phyloP scores from a whole-genome alignment of 179 eudicot genomes.

The Drosera spatulata region DNA sequence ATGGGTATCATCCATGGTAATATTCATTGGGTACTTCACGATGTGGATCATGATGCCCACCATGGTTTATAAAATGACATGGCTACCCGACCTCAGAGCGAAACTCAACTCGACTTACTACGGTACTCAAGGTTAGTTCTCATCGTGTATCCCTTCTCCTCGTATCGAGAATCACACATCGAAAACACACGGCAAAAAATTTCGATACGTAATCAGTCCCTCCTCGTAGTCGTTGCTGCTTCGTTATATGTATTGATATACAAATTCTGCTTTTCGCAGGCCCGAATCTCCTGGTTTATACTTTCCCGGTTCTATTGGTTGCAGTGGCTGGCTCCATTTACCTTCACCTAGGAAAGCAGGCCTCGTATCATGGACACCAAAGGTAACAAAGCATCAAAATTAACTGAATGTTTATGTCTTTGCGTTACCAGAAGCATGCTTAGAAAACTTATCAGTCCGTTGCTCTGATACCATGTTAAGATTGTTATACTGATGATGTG shows the following conservation, averaged over 20 bases:
- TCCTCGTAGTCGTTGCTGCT: neutral
- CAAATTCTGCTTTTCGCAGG: constrained; percentile 15
- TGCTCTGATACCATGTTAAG: no score
- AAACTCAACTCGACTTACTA: constrained; percentile 39
- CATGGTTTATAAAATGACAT: constrained; percentile 16
- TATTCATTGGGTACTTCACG: constrained; percentile 35
- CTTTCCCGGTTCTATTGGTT: constrained; percentile 40
- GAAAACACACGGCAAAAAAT: no score
- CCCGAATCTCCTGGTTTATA: constrained; percentile 26
- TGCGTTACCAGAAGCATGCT: no score
- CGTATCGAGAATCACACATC: no score
- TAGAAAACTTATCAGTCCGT: no score
- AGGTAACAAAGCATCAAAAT: neutral
- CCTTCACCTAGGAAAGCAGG: constrained; percentile 38
- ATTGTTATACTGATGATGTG: neutral
- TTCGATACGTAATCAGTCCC: no score
- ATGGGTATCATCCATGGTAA: constrained; percentile 17
- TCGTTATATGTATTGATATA: neutral
- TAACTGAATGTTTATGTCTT: no score
- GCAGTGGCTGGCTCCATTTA: constrained; percentile 37
- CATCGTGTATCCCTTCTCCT: neutral
- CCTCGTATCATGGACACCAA: neutral
- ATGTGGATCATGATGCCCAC: constrained; percentile 22
- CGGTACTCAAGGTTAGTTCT: constrained; percentile 38
- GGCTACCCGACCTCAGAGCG: constrained; percentile 25